Evolutionary conservation across 2,329 filamentous ascomycete species (phyloP).

Genomic region (Fusarium subglutinans): DNA sequence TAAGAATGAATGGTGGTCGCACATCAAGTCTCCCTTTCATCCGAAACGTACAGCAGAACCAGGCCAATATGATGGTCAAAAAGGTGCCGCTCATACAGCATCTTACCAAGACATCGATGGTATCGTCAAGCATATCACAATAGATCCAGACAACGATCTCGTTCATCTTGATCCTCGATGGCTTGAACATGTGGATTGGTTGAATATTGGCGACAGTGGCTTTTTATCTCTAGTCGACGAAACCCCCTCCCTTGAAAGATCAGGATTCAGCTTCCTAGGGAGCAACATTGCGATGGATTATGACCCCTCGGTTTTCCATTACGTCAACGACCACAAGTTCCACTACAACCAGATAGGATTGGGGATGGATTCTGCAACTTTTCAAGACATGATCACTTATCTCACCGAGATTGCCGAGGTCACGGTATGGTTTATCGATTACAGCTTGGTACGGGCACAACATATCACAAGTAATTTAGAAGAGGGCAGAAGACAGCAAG

Average conservation of each 20-base stretch:
- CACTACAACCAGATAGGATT: not conserved
- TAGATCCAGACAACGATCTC: constrained; percentile 7
- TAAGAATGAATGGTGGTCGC: constrained; percentile 31
- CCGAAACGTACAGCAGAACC: not conserved
- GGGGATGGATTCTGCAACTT: not conserved
- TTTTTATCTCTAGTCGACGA: not conserved
- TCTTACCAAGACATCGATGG: not conserved
- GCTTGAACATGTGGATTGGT: not conserved
- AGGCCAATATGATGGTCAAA: not conserved
- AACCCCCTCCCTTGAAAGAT: accelerated
- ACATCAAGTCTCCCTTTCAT: not conserved
- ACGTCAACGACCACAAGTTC: accelerated
- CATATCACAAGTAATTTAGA: not conserved
- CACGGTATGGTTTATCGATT: constrained; percentile 22
- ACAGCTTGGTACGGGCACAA: not conserved
- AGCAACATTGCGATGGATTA: constrained; percentile 16
- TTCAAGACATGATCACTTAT: constrained; percentile 2
- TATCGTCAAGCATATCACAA: constrained; percentile 1
- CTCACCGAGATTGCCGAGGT: not conserved
- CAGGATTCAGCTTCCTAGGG: constrained; percentile 2
- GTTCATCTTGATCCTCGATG: constrained; percentile 4
- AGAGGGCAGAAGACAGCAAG: too few relatives aligned
- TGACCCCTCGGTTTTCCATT: not conserved
- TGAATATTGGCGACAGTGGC: not conserved
- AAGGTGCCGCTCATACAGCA: not conserved